Evolutionary conservation across 768 basidiomycete species (phyloP).

Genomic region (Pholiota molesta): DNA sequence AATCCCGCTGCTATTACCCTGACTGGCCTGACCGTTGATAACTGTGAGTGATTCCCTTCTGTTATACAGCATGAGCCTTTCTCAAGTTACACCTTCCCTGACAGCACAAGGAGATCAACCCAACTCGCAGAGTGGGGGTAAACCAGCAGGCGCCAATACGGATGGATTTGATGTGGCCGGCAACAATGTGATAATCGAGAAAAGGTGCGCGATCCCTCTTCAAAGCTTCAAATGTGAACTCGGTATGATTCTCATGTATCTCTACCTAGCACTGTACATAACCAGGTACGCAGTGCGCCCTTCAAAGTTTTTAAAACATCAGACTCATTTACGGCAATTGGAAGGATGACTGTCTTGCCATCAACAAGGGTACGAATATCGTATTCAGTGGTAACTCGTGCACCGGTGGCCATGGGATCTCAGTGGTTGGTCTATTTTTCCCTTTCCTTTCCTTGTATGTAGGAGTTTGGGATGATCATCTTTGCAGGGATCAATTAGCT

Average conservation of each 20-base stretch:
- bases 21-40: slow-evolving; percentile 51
- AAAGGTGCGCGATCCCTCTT: slow-evolving; percentile 32
- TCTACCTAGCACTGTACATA: slow-evolving; percentile 31
- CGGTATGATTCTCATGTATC: not conserved
- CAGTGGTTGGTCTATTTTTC: slow-evolving; percentile 40
- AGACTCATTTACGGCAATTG: not conserved
- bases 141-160: slow-evolving; percentile 44
- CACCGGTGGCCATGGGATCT: slow-evolving; percentile 64
- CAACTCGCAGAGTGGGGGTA: slow-evolving; percentile 51
- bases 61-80: not conserved
- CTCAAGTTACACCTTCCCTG: not conserved
- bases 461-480: not conserved
- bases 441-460: not conserved
- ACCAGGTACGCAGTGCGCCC: slow-evolving; percentile 34
- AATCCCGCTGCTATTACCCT: slow-evolving; percentile 46
- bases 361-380: slow-evolving; percentile 46
- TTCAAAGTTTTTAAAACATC: not conserved
- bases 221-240: not conserved
- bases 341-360: slow-evolving; percentile 65
- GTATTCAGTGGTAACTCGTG: slow-evolving; percentile 56
- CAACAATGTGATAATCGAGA: slow-evolving; percentile 39
- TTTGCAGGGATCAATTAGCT: slow-evolving; percentile 55
- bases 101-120: slow-evolving; percentile 54
- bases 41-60: slow-evolving; percentile 47
- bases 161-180: slow-evolving; percentile 51